A percentile compares a stretch with the other conserved stretches of the same genome.
Conservation (phyloP, 2,329 filamentous ascomycete genomes). For the Paramyrothecium sp. region DNA sequence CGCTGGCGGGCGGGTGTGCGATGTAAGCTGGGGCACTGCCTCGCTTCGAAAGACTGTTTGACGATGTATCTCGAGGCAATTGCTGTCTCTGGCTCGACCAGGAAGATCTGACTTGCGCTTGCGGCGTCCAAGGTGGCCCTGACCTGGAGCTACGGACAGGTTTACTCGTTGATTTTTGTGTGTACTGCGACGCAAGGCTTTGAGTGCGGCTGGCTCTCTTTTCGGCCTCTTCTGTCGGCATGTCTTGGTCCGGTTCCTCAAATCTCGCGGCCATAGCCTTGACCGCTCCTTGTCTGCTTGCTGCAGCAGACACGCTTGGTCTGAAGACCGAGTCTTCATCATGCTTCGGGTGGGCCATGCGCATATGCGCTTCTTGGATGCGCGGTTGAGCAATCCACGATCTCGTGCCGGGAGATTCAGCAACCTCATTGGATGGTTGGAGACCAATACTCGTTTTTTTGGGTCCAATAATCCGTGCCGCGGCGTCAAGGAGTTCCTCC, state of each 20-base stretch:
- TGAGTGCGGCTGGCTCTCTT: constrained; percentile 14
- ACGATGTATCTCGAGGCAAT: background rate
- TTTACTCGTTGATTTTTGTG: constrained; percentile 11
- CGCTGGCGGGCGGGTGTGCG: constrained; percentile 12
- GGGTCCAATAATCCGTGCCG: background rate
- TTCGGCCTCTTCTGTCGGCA: background rate
- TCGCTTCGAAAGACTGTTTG: no score
- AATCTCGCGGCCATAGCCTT: constrained; percentile 53
- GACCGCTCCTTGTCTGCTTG: constrained; percentile 32
- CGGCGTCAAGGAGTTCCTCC: background rate
- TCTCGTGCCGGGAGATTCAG: background rate
- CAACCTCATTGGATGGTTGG: background rate
- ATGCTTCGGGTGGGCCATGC: constrained; percentile 1
- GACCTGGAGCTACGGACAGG: constrained; percentile 9
- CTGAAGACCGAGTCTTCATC: constrained; percentile 1
- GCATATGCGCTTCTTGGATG: constrained; percentile 5
- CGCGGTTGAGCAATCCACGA: background rate
- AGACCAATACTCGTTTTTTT: background rate
- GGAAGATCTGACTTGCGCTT: constrained; percentile 4
- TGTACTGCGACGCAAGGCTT: constrained; percentile 16
- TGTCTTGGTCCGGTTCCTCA: constrained; percentile 31
- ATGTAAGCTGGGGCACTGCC: background rate
- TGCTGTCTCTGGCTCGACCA: constrained; percentile 5
- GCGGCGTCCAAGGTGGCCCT: constrained; percentile 6
- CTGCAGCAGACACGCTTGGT: constrained; percentile 13